Percentiles rank a stretch among this genome's conserved stretches.
These are phyloP conservation scores for Amanita rimosa DNA, from an alignment of 768 basidiomycete species.

Conservation along the genomic window DNA sequence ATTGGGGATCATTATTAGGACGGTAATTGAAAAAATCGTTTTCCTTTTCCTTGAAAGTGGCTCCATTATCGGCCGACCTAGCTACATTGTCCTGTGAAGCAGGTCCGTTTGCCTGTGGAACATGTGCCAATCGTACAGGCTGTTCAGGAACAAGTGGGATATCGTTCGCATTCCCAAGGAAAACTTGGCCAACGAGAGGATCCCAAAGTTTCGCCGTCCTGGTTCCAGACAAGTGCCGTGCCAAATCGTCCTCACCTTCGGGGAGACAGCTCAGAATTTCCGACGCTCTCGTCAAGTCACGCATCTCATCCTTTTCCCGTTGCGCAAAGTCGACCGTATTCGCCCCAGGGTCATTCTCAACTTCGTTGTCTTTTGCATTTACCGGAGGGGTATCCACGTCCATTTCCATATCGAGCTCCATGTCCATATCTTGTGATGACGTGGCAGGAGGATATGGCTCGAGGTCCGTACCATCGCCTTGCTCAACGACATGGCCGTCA, in stretches of 20 bases:
- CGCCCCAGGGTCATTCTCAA: slow-evolving; percentile 11
- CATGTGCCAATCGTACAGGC: slow-evolving; percentile 16
- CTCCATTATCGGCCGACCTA: neutral
- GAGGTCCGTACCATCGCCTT: slow-evolving; percentile 13
- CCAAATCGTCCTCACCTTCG: neutral
- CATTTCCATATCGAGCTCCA: slow-evolving; percentile 13
- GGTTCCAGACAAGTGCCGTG: slow-evolving; percentile 9
- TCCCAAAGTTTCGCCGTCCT: slow-evolving; percentile 36
- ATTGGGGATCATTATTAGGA: slow-evolving; percentile 28
- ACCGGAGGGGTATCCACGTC: slow-evolving; percentile 7
- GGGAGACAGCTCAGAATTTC: slow-evolving; percentile 54
- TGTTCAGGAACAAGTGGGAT: slow-evolving; percentile 41
- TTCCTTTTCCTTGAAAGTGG: neutral
- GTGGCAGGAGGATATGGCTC: slow-evolving; percentile 15
- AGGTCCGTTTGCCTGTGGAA: slow-evolving; percentile 7
- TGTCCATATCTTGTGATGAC: slow-evolving; percentile 1
- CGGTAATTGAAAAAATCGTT: slow-evolving; percentile 32
- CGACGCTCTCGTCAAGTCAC: slow-evolving; percentile 71
- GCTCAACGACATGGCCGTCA: slow-evolving; percentile 27
- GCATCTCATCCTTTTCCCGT: slow-evolving; percentile 85
- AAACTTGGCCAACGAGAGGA: slow-evolving; percentile 53
- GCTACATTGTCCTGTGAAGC: neutral
- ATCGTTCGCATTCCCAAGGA: slow-evolving; percentile 76
- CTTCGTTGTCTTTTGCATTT: neutral
- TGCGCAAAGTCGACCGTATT: slow-evolving; percentile 76